These are phyloP conservation scores for Macaranga tanarius DNA, from an alignment of 441 rosid species.

Conservation along the genomic window DNA sequence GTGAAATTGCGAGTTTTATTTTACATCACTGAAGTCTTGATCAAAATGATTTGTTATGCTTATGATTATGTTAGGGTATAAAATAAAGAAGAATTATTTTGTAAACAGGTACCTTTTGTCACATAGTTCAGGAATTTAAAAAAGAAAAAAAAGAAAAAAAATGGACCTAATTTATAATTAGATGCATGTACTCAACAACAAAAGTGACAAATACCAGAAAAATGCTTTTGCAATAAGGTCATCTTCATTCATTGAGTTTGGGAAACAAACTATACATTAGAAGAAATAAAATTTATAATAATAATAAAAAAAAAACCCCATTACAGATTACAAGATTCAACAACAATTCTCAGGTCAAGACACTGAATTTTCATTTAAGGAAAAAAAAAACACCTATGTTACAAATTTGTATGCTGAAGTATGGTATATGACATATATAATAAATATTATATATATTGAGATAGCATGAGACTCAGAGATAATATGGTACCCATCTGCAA, in stretches of 20 bases:
- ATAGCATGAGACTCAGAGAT: not conserved
- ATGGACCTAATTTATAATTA: too few species aligned
- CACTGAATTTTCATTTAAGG: constrained; percentile 5
- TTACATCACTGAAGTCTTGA: too few species aligned
- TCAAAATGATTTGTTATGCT: too few species aligned
- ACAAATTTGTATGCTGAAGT: constrained; percentile 16
- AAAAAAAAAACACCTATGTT: not conserved
- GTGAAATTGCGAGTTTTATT: too few species aligned
- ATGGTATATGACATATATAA: not conserved
- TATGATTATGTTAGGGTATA: too few species aligned
- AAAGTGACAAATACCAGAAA: too few species aligned
- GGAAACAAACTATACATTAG: not conserved
- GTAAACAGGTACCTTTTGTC: too few species aligned
- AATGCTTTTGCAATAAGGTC: not conserved
- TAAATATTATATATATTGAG: not conserved
- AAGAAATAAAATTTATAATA: too few species aligned
- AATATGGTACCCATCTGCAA: not conserved
- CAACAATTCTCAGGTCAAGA: constrained; percentile 15
- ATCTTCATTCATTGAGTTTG: not conserved
- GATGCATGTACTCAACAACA: too few species aligned
- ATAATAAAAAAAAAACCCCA: not conserved
- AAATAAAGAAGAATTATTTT: too few species aligned
- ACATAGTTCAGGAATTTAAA: too few species aligned
- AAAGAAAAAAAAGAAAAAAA: too few species aligned
- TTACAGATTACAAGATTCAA: constrained; percentile 4